Evolutionary conservation across 169 alveolate genomes (phyloP).

Genomic region (Cystoisospora suis): DNA sequence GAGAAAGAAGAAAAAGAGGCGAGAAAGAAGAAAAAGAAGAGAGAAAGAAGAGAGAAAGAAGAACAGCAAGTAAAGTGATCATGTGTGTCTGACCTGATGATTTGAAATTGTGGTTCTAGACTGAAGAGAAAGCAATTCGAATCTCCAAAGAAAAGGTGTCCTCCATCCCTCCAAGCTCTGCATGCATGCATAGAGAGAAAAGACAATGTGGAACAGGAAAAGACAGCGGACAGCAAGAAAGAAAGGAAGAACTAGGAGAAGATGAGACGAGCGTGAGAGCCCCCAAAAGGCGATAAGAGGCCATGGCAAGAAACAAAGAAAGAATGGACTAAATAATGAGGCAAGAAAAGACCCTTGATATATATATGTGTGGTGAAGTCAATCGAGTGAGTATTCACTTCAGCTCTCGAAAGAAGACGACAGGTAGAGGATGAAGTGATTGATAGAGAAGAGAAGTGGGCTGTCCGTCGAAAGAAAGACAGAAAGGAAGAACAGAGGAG

Average conservation of each 20-base stretch:
- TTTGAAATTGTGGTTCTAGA: slow-evolving; percentile 45
- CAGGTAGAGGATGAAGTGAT: not conserved
- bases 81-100: slow-evolving; percentile 57
- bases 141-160: slow-evolving; percentile 50
- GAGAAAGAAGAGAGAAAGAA: not conserved
- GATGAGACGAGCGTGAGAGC: too few species aligned
- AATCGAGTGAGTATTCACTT: too few species aligned
- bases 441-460: too few species aligned
- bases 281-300: too few species aligned
- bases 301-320: too few species aligned
- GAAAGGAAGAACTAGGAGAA: not conserved
- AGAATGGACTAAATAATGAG: too few species aligned
- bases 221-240: not conserved
- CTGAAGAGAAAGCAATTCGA: slow-evolving; percentile 48
- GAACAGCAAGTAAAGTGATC: slow-evolving; percentile 36
- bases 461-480: not conserved
- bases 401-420: not conserved
- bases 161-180: slow-evolving; percentile 59
- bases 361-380: too few species aligned
- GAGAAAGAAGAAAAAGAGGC: not conserved
- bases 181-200: not conserved
- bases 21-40: not conserved
- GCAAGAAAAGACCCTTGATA: too few species aligned
- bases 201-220: not conserved
- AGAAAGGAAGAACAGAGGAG: not conserved